Evolutionary conservation across 2,329 filamentous ascomycete species (phyloP).

Genomic region (Fusarium sp.): DNA sequence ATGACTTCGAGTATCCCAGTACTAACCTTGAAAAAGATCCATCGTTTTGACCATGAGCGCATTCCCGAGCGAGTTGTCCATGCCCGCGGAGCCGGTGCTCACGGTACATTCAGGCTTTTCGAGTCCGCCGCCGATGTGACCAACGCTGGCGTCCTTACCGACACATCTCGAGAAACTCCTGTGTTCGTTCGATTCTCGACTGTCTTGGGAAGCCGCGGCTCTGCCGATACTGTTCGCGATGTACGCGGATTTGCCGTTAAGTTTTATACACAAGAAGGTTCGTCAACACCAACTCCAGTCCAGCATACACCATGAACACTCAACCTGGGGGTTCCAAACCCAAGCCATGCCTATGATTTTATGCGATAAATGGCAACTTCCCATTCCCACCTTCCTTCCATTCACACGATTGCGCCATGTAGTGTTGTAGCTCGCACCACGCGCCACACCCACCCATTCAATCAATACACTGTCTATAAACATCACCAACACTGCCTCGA

Average conservation of each 20-base stretch:
- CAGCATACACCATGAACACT: too few species aligned
- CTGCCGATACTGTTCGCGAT: constrained; percentile 84
- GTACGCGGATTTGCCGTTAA: constrained; percentile 79
- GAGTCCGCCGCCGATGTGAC: constrained; percentile 74
- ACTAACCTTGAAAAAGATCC: too few species aligned
- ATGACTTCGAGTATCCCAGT: too few species aligned
- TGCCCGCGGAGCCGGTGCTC: constrained; percentile 74
- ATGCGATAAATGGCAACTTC: too few species aligned
- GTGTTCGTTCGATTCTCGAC: constrained; percentile 74
- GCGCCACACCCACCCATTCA: too few species aligned
- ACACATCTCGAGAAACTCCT: constrained; percentile 61
- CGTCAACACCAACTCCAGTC: not conserved
- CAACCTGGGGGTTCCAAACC: too few species aligned
- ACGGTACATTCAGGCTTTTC: constrained; percentile 75
- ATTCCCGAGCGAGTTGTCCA: constrained; percentile 75
- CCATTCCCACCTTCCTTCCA: too few species aligned
- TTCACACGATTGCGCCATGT: too few species aligned
- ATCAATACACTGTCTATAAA: too few species aligned
- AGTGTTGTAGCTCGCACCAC: too few species aligned
- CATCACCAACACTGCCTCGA: too few species aligned
- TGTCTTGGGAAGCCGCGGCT: constrained; percentile 77
- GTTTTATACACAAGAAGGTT: constrained; percentile 75
- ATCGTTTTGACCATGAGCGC: constrained; percentile 74
- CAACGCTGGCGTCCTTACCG: constrained; percentile 68
- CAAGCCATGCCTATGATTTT: too few species aligned